Base-by-base conservation (phyloP, 2,329 filamentous ascomycete species). In the Hymenoscyphus linearis region DNA sequence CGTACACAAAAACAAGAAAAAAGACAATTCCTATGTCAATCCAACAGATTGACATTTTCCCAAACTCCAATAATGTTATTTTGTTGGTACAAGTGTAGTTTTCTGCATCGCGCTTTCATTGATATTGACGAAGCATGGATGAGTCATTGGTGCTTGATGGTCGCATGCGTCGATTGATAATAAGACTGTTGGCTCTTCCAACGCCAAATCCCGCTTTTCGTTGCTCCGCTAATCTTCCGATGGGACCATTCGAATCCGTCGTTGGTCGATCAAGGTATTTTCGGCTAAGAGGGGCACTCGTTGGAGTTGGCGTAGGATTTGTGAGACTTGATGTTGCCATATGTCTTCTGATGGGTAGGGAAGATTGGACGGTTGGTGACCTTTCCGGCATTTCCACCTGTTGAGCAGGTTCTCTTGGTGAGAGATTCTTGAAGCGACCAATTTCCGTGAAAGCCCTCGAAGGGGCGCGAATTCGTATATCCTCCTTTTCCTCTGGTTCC, bases 371-470 rank as follows among this genome's bases (percentile, higher is more conserved):
- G 34, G 74, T 64, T 35, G 72, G 69, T 12, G 67, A 58, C 35
- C 76, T 69, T 31, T 76, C 72, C 13, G 75, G 70, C 18, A 74
- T 64, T 14, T 73, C 70, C 40, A 74, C 68, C 36, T 79, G 73
- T 25, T 73, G 68, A 31, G 70, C 69, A 66, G 75, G 78, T 35
- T 81, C 79, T 52, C 79, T 76, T 3, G 73, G 68, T 18, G 71
- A 59, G 9, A 50, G 44, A 64, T 68, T 61, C 68, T 69, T 64
- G 67, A 75, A 63, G 65, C 73, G 69, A 65, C 79, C 58, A 80
- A 77, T 62, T n/a, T 88, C 85, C 0, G 84, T 86, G 37, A 77
- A 74, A 3, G 84, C 83, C 26, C 85, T 78, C 3, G 85, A 86
- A 1, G 84, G 83, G 2, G 80, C 77, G n/a, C 82, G 79, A 64